Percentiles rank a stretch among this genome's conserved stretches.
Evolutionary conservation across 1,284 basidiomycete species (phyloP).

Genomic region (Neolentinus lepideus): DNA sequence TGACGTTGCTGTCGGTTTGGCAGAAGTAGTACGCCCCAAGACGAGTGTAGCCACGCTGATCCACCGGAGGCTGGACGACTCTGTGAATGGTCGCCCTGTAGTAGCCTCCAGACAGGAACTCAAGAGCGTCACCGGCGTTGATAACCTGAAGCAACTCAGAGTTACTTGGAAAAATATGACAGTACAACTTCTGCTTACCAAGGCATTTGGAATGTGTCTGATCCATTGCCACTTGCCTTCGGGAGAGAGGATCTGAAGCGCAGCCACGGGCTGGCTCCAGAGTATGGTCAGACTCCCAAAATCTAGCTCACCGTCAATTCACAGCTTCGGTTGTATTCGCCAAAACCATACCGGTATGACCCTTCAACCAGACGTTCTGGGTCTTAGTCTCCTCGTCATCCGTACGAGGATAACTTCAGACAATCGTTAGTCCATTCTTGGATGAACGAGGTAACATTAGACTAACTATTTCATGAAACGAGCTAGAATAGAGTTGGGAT

Average conservation of each 20-base stretch:
- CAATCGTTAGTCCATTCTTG: neutral
- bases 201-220: constrained; percentile 49
- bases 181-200: constrained; percentile 26
- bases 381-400: constrained; percentile 48
- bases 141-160: constrained; percentile 20
- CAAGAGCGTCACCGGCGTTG: constrained; percentile 35
- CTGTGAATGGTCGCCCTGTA: constrained; percentile 35
- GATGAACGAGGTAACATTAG: neutral
- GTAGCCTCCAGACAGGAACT: constrained; percentile 36
- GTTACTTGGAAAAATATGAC: neutral
- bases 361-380: constrained; percentile 53
- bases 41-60: constrained; percentile 36
- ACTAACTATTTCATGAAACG: constrained; percentile 50
- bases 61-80: constrained; percentile 40
- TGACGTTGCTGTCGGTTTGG: constrained; percentile 23
- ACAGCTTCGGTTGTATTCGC: neutral
- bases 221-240: constrained; percentile 54
- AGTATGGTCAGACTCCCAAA: constrained; percentile 50
- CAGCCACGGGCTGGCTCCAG: constrained; percentile 55
- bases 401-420: constrained; percentile 31
- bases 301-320: constrained; percentile 26
- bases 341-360: constrained; percentile 42
- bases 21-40: constrained; percentile 38
- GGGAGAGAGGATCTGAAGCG: constrained; percentile 45
- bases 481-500: constrained; percentile 19